phyloP scores from a whole-genome alignment of 306 rosid genomes.

The Canavalia ensiformis region DNA sequence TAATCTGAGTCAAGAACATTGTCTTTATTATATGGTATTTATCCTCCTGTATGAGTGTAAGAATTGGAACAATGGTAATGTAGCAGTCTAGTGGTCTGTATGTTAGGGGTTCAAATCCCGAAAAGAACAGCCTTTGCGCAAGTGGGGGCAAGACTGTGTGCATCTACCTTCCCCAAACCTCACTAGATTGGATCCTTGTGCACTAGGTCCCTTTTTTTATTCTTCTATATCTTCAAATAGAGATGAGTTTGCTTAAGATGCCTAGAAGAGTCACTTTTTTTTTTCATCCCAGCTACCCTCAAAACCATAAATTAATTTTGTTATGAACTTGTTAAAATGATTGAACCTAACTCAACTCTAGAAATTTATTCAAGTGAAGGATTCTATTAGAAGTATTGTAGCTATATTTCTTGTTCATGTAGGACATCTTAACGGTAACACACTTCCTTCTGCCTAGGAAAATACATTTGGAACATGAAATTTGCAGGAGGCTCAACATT shows the following conservation, averaged over 20 bases:
- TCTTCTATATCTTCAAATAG: neutral
- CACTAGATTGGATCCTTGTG: neutral
- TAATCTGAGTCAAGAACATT: neutral
- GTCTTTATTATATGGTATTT: neutral
- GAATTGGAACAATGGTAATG: neutral
- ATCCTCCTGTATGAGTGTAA: neutral
- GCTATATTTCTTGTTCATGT: too few species aligned
- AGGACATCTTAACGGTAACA: too few species aligned
- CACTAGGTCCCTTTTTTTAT: neutral
- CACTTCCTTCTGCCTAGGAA: too few species aligned
- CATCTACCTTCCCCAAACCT: neutral
- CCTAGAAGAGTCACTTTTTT: too few species aligned
- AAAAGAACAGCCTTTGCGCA: neutral
- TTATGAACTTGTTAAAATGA: neutral
- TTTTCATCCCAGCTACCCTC: neutral
- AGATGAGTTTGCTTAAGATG: neutral
- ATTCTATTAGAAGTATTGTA: too few species aligned
- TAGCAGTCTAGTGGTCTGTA: too few species aligned
- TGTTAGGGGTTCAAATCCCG: too few species aligned
- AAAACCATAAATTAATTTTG: neutral
- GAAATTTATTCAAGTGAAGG: too few species aligned
- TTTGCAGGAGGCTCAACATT: too few species aligned
- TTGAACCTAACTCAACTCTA: too few species aligned
- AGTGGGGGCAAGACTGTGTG: neutral
- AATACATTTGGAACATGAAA: too few species aligned